phyloP scores from a whole-genome alignment of 1,284 basidiomycete genomes.

The Puccinia hordei region DNA sequence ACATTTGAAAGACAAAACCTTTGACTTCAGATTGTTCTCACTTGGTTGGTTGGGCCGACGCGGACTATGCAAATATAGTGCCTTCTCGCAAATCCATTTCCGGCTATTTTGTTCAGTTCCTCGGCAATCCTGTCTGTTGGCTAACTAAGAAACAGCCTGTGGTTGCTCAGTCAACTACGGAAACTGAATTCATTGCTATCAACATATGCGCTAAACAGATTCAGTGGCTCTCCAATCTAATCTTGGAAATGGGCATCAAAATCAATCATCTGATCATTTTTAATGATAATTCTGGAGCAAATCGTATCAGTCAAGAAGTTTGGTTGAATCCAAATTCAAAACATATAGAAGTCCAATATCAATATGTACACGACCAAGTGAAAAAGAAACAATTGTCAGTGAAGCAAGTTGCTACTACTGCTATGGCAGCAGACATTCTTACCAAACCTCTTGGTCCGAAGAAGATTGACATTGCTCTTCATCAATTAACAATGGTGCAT shows the following conservation, averaged over 20 bases:
- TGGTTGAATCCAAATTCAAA: background rate
- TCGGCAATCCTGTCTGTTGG: background rate
- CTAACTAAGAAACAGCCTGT: background rate
- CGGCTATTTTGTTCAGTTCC: background rate
- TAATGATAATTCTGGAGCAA: background rate
- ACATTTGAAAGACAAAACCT: too few relatives aligned
- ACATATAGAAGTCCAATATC: conserved; percentile 1
- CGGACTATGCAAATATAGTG: background rate
- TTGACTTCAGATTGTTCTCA: too few relatives aligned
- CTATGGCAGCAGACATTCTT: background rate
- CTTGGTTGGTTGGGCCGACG: too few relatives aligned
- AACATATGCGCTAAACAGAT: background rate
- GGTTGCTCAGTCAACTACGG: background rate
- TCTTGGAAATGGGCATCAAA: background rate
- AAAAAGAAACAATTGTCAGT: background rate
- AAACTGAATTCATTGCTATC: background rate
- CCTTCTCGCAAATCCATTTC: background rate
- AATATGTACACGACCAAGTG: background rate
- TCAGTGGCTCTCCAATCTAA: background rate
- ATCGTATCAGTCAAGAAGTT: background rate
- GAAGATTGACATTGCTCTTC: background rate
- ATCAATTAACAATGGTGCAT: background rate
- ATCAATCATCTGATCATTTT: background rate
- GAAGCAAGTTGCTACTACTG: background rate
- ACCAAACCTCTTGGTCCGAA: background rate